These are phyloP conservation scores for Cyclotella cryptica DNA, from an alignment of 108 stramenopile genomes.

Conservation along the genomic window DNA sequence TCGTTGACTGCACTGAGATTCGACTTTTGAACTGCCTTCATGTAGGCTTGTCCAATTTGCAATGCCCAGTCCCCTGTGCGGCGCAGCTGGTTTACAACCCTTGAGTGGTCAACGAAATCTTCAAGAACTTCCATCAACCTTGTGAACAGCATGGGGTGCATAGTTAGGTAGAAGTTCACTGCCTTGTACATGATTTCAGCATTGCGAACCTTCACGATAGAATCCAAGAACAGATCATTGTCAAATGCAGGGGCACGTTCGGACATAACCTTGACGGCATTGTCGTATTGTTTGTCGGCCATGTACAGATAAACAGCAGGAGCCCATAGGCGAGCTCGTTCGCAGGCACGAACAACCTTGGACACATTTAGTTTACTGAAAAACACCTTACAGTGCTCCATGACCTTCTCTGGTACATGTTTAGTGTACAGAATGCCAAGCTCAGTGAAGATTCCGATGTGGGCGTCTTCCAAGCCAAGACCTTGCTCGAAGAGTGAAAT, in stretches of 20 bases:
- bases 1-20: constrained; percentile 99
- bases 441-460: constrained; percentile 99
- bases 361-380: constrained; percentile 96
- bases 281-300: constrained; percentile 97
- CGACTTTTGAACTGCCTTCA: constrained; percentile 96
- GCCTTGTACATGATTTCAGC: constrained; percentile 99
- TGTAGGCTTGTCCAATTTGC: constrained; percentile 91
- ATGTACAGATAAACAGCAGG: constrained; percentile 98
- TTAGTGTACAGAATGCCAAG: constrained; percentile 99
- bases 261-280: constrained; percentile 98
- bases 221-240: constrained; percentile 97
- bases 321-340: constrained; percentile 95
- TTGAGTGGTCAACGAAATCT: constrained; percentile 94
- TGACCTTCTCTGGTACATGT: constrained; percentile 97
- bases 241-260: constrained; percentile 94
- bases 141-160: constrained; percentile 92
- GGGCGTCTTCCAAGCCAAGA: constrained; percentile 97
- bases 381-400: constrained; percentile 99
- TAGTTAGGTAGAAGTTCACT: constrained; percentile 93
- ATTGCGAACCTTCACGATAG: constrained; percentile 96
- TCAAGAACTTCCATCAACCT: constrained; percentile 95
- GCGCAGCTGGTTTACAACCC: constrained; percentile 96
- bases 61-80: constrained; percentile 95
- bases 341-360: constrained; percentile 98
- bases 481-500: constrained; percentile 99